Evolutionary conservation across 164 flowering plant species (phyloP).

Genomic region (Santalum album): DNA sequence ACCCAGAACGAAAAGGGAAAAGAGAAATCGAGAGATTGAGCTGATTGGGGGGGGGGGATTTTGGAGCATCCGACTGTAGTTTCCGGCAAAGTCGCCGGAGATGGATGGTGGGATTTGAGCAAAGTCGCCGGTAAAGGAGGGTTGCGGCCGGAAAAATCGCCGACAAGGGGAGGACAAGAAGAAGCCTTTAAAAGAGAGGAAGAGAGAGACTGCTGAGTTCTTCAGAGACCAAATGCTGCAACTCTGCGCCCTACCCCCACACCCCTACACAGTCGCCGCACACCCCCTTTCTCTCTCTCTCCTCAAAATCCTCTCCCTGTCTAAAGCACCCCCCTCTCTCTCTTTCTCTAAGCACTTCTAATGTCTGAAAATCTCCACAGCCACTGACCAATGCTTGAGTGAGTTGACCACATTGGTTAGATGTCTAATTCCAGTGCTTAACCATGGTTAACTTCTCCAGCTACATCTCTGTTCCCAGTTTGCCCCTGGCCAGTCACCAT

Average conservation of each 20-base stretch:
- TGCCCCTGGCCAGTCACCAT: background rate
- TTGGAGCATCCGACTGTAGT: background rate
- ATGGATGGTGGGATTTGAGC: too few relatives aligned
- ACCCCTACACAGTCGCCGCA: slow-evolving; percentile 41
- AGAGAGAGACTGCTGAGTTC: slow-evolving; percentile 13
- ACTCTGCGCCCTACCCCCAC: slow-evolving; percentile 36
- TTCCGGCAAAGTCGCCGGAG: slow-evolving; percentile 8
- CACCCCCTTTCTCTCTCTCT: slow-evolving; percentile 11
- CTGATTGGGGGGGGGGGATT: background rate
- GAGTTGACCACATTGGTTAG: background rate
- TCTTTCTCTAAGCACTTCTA: background rate
- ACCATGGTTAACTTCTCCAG: background rate
- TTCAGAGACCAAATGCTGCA: slow-evolving; percentile 34
- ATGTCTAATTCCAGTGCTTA: background rate
- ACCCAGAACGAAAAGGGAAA: background rate
- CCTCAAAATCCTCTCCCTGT: slow-evolving; percentile 1
- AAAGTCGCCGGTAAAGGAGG: background rate
- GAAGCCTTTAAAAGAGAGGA: slow-evolving; percentile 12
- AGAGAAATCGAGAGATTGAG: too few relatives aligned
- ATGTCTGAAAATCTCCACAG: background rate
- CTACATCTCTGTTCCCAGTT: background rate
- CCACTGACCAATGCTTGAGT: background rate
- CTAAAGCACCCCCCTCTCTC: background rate
- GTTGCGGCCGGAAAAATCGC: slow-evolving; percentile 14
- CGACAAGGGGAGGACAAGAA: slow-evolving; percentile 20